Evolutionary conservation across 345 rosid species (phyloP).

Genomic region (Triadica sebifera): DNA sequence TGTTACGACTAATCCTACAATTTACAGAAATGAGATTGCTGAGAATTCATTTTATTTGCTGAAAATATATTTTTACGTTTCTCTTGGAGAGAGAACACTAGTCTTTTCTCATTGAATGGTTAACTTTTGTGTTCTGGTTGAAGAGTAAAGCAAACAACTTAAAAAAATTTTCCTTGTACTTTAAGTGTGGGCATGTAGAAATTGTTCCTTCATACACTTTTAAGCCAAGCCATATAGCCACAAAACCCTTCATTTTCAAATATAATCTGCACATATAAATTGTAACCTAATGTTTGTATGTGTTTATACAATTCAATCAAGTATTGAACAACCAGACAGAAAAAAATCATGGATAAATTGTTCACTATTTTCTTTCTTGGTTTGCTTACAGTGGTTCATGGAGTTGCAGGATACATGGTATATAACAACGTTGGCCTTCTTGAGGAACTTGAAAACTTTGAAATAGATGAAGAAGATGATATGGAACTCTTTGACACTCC

Average conservation of each 20-base stretch:
- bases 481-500: constrained; percentile 39
- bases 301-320: constrained; percentile 42
- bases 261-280: constrained; percentile 56
- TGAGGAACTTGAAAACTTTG: constrained; percentile 54
- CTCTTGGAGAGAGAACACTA: constrained; percentile 16
- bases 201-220: constrained; percentile 74
- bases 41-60: constrained; percentile 6
- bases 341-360: constrained; percentile 46
- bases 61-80: constrained; percentile 16
- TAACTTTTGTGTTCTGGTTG: constrained; percentile 43
- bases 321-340: constrained; percentile 32
- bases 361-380: constrained; percentile 47
- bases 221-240: constrained; percentile 78
- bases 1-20: constrained; percentile 11
- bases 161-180: constrained; percentile 70
- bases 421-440: constrained; percentile 44
- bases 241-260: constrained; percentile 45
- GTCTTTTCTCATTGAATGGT: constrained; percentile 32
- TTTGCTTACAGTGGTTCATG: constrained; percentile 48
- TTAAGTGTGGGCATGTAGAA: constrained; percentile 65
- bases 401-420: constrained; percentile 41
- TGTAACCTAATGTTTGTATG: constrained; percentile 33
- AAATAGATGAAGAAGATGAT: constrained; percentile 51
- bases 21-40: constrained; percentile 4
- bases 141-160: constrained; percentile 86